Percentiles rank a stretch among this genome's conserved stretches.
Conservation (phyloP, 2,329 filamentous ascomycete genomes). For the Dothiorella sarmentorum region DNA sequence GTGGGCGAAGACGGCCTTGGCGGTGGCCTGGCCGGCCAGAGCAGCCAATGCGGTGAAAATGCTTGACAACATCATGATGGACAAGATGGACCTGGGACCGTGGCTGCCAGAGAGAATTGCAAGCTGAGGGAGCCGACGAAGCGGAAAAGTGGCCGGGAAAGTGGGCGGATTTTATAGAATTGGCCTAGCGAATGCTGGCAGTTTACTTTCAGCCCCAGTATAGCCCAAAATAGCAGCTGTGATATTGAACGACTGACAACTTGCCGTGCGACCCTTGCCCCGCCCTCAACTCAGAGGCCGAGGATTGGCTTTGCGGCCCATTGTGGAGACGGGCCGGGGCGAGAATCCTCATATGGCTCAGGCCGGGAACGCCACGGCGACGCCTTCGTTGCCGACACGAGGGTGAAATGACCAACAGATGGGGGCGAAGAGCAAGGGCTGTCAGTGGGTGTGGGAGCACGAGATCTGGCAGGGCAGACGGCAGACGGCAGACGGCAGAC, state of each 20-base stretch:
- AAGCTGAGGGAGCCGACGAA: not conserved
- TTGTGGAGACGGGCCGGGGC: slow-evolving; percentile 11
- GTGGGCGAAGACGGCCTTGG: slow-evolving; percentile 15
- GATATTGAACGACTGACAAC: not conserved
- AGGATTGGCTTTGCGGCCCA: not conserved
- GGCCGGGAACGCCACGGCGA: not conserved
- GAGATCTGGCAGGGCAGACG: not conserved
- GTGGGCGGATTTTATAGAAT: not conserved
- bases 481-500: too few relatives aligned
- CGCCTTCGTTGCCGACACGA: not conserved
- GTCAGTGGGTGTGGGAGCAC: not conserved
- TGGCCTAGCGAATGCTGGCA: not conserved
- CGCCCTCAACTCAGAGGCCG: not conserved
- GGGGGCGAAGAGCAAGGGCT: not conserved
- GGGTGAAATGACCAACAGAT: not conserved
- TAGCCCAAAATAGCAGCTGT: not conserved
- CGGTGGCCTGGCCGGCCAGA: not conserved
- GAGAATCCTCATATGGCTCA: not conserved
- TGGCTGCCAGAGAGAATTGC: not conserved
- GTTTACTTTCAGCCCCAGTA: not conserved
- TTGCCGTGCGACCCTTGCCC: not conserved
- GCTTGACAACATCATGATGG: not conserved
- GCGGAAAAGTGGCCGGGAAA: not conserved
- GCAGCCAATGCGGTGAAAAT: slow-evolving; percentile 10
- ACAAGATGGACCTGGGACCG: not conserved